Base-by-base conservation (phyloP, 345 rosid species). In the Gossypium longicalyx region DNA sequence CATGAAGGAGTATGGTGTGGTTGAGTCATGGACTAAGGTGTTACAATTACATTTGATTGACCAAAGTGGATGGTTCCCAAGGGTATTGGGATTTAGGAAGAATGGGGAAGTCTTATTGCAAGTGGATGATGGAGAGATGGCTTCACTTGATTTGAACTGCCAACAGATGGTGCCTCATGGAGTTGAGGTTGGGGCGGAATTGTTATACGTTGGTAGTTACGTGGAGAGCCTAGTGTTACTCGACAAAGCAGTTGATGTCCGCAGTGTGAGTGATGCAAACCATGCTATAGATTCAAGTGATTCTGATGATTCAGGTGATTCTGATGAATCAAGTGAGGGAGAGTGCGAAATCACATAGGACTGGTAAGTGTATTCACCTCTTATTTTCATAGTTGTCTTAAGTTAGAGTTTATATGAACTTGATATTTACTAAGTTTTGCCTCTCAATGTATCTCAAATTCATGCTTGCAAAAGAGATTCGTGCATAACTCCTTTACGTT, bases 181-280 rank as follows among this genome's bases (percentile, higher is more conserved):
- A 45, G 48, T 67, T 22, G 11, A 20, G 10, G n/a, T 23, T 1
- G 19, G 25, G 34, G 54, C n/a, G 13, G 23, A 2, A 7, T 22
- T 2, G 22, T 8, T 4, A 19, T 45, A 2, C 22, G 54, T 20
- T 22, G 13, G 7, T 20, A 45, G 19, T 44, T 45, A 67, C 1
- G 38, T 45, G n/a, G 70, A 67, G 70, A 67, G 70, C 70, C 25
- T 67, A 15, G n/a, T 45, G 23, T 67, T 67, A 47, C 38, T 67
- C 1, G 54, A 67, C 70, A 67, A 67, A 12, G 41, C 41, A 8
- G 41, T 8, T 1, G 43, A 67, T 67, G 12, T 11, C 19, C 0
- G 38, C 7, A 7, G 0, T 8, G 57, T 8, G 13, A 22, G 29
- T 23, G 38, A 48, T 15, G 57, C 0, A 1, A 7, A 8, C 12